Evolutionary conservation across 202 grass and related monocot species (phyloP), one percentile per base, ranked within the genome.

Genomic region (Schoenoplectus triqueter): DNA sequence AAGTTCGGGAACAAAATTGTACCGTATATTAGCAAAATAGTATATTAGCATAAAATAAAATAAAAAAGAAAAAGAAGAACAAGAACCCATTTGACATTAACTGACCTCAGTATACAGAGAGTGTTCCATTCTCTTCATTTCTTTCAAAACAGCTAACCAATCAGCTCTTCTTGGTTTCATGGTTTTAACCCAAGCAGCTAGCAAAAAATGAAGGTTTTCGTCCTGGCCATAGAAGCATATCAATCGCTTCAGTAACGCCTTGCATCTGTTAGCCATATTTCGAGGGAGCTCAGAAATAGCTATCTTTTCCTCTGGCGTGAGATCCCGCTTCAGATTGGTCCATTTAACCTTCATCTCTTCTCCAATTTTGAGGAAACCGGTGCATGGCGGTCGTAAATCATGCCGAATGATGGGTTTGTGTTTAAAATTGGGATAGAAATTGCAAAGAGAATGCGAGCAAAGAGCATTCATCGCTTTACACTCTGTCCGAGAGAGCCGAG

Each of bases 201-300:
- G 85, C 0, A 92, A 51, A 52, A 82, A 42, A 20, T 78, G 48
- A 52, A 95, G 84, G 21, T 82, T 87, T 73, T 94, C 91, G 44
- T 89, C 82, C 0, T 64, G 65, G 1, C 91, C 69, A 55, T 85
- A 72, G 73, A 94, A 57, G 73, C 90, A 91, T 59, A 95, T 87
- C 4, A 92, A 14, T 64, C 84, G 80, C 15, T 88, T 82, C 89
- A 92, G 64, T 75, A 98, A 83, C 13, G 91, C 96, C 88, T 86
- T 95, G 87, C 96, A 98, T 44, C 90, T 90, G 62, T 94, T 91
- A 50, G 93, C 78, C 69, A 99, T 88, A 88, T 88, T 99, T 3
- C 73, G 84, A 45, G 93, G 91, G 64, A 99, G 87, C 0, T 84
- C 21, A 20, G 88, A 89, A 47, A 95, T 86, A 18, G 87, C 85